Conservation (phyloP, 2,329 filamentous ascomycete species). For the Hortaea werneckii region DNA sequence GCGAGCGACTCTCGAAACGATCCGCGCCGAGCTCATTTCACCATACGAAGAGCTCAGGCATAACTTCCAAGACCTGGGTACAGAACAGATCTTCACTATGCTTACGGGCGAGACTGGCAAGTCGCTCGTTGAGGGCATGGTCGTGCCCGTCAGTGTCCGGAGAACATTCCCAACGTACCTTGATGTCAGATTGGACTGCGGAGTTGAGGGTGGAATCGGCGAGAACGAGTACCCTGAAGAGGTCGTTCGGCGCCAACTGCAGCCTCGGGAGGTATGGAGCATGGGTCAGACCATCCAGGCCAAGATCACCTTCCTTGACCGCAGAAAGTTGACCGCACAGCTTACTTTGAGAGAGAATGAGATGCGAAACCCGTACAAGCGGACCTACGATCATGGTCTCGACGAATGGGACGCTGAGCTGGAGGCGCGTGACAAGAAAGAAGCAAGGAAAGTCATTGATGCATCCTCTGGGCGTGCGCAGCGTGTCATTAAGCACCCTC, state of each 20-base stretch:
- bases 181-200: conserved; percentile 86
- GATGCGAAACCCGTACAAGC: conserved; percentile 61
- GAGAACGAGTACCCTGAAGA: conserved; percentile 69
- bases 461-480: conserved; percentile 60
- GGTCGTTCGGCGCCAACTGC: conserved; percentile 43
- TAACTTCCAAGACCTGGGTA: conserved; percentile 58
- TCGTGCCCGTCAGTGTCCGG: conserved; percentile 79
- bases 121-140: conserved; percentile 79
- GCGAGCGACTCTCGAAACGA: conserved; percentile 89
- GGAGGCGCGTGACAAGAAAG: conserved; percentile 64
- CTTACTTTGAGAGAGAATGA: conserved; percentile 76
- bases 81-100: conserved; percentile 88
- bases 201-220: conserved; percentile 80
- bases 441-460: conserved; percentile 68
- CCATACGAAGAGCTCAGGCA: conserved; percentile 91
- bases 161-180: conserved; percentile 87
- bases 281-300: conserved; percentile 77
- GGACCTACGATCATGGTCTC: conserved; percentile 56
- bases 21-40: conserved; percentile 81
- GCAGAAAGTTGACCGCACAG: conserved; percentile 73
- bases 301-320: conserved; percentile 79
- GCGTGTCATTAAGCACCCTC: conserved; percentile 92
- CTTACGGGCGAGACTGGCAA: conserved; percentile 86
- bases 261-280: conserved; percentile 55
- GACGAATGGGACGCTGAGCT: conserved; percentile 62